Evolutionary conservation across 306 rosid genomes (phyloP), one percentile per base, ranked within the genome.

Genomic region (Quercus berberidifolia): DNA sequence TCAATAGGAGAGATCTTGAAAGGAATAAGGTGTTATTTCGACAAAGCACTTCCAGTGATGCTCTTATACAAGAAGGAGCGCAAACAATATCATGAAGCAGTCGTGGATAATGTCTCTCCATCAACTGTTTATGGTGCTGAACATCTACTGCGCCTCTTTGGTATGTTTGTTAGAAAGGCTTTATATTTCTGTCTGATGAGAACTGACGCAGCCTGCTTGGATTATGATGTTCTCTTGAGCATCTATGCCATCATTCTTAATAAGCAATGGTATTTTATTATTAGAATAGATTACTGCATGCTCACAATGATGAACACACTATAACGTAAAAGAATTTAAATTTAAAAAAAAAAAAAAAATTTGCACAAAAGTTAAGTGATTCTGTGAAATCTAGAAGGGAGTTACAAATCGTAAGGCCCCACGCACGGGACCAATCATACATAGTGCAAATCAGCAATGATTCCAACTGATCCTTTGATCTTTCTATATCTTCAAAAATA

Each of bases 1-100:
- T 86, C 93, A 35, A 74, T 88, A 10, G 92, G 93, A 78, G 99
- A 95, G 89, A 71, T 93, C 74, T 78, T 91, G 86, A 93, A 89
- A 85, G 99, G 99, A 83, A 86, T 95, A 80, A 90, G 94, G 75
- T 88, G 92, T 83, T 95, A 95, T 90, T 95, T 95, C 82, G 98
- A 95, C 83, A 93, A 89, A 80, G 93, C 99, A 23, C 80, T 95
- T 90, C 94, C 99, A 68, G 78, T 84, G 84, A 86, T 95, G 92
- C 98, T 95, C 74, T 89, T 95, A 55, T 93, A 95, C 85, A 91
- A 90, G 80, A 95, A 86, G 56, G 99, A 95, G 81, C 99, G 92
- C 89, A 85, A 90, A 84, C 99, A 93, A 78, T 92, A 87, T 80
- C 85, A 76, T 60, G 96, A 92, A 69, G 74, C 80, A 28, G 76